Percentiles rank a stretch among this genome's conserved stretches.
Evolutionary conservation across 106 monocot genomes (phyloP).

Genomic region (Xerophyta viscosa): DNA sequence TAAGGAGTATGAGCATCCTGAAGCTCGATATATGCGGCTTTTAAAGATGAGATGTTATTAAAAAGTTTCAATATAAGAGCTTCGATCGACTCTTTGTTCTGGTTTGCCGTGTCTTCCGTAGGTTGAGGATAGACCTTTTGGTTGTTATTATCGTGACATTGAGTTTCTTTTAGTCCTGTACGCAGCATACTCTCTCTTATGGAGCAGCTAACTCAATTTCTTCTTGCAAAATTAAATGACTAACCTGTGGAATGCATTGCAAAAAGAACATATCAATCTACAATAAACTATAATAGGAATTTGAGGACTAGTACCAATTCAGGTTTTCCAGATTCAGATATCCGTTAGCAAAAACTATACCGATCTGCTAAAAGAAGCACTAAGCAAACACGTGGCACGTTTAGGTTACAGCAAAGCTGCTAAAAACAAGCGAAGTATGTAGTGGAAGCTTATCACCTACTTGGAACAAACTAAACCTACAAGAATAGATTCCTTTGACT

Average conservation of each 20-base stretch:
- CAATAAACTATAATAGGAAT: no score
- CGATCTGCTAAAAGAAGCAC: no score
- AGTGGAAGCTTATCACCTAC: no score
- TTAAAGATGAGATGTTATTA: slow-evolving; percentile 68
- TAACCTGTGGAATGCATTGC: not conserved
- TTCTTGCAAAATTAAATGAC: not conserved
- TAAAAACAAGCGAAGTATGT: no score
- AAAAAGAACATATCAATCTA: not conserved
- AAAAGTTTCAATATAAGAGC: slow-evolving; percentile 61
- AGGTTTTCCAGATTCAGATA: no score
- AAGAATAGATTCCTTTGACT: no score
- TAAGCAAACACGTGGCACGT: no score
- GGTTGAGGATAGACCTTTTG: slow-evolving; percentile 97
- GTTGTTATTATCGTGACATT: slow-evolving; percentile 55
- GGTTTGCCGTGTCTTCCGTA: slow-evolving; percentile 56
- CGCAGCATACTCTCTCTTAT: slow-evolving; percentile 34
- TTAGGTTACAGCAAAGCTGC: no score
- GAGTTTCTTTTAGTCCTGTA: slow-evolving; percentile 42
- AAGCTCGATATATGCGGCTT: slow-evolving; percentile 70
- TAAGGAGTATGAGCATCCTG: slow-evolving; percentile 85
- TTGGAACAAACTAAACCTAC: no score
- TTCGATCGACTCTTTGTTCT: slow-evolving; percentile 49
- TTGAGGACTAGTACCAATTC: no score
- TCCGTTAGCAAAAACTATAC: no score
- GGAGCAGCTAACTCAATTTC: slow-evolving; percentile 2